Conservation (phyloP, 1,284 basidiomycete species). For the Cystobasidium sp. region DNA sequence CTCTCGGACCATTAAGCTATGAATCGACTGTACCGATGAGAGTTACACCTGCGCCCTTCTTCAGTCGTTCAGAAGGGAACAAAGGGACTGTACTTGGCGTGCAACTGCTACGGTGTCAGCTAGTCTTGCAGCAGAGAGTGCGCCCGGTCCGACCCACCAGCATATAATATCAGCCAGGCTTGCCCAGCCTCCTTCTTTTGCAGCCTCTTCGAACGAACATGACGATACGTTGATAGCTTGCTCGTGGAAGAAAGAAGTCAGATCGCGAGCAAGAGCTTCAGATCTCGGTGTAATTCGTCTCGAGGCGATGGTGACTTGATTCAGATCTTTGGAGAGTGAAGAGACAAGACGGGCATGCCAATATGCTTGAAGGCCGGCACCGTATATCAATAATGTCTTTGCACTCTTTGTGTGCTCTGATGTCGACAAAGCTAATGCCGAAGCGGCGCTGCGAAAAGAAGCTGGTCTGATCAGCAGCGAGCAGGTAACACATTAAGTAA, state of each 20-base stretch:
- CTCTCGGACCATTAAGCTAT: not conserved
- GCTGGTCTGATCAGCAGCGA: not conserved
- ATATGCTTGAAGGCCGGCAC: slow-evolving; percentile 49
- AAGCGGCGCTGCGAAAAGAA: slow-evolving; percentile 44
- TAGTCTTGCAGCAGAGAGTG: not conserved
- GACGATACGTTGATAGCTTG: slow-evolving; percentile 3
- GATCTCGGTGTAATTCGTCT: slow-evolving; percentile 27
- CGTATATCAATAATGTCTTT: slow-evolving; percentile 45
- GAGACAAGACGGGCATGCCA: slow-evolving; percentile 50
- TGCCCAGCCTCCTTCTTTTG: not conserved
- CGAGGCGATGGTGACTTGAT: slow-evolving; percentile 29
- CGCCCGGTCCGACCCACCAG: not conserved
- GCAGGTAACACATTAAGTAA: no score
- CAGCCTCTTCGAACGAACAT: slow-evolving; percentile 5
- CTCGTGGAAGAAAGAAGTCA: not conserved
- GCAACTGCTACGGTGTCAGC: slow-evolving; percentile 41
- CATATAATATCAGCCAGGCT: slow-evolving; percentile 8
- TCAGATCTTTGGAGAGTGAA: slow-evolving; percentile 45
- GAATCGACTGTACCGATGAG: slow-evolving; percentile 36
- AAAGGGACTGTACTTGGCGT: slow-evolving; percentile 48
- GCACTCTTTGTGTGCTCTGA: slow-evolving; percentile 35
- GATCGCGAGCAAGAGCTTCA: not conserved
- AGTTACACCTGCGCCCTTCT: slow-evolving; percentile 46
- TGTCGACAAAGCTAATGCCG: slow-evolving; percentile 38
- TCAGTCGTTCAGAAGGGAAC: slow-evolving; percentile 42